Evolutionary conservation across 345 rosid genomes (phyloP).

Genomic region (Orychophragmus violaceus): DNA sequence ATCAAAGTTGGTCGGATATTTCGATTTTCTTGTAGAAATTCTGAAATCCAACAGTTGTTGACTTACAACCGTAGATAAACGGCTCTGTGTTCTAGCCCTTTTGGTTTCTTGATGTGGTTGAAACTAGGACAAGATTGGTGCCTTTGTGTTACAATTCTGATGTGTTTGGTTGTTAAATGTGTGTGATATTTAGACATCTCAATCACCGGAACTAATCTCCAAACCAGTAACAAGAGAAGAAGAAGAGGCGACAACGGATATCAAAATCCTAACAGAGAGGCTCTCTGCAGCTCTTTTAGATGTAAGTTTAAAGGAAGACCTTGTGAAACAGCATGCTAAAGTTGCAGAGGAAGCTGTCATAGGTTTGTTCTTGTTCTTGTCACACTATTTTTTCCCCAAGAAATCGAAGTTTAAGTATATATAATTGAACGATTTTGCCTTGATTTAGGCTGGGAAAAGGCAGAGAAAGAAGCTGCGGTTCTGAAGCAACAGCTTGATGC

Average conservation of each 20-base stretch:
- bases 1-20: too few species aligned
- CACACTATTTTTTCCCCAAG: neutral
- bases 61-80: too few species aligned
- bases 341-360: conserved; percentile 96
- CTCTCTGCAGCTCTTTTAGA: conserved; percentile 74
- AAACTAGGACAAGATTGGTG: too few species aligned
- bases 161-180: conserved; percentile 7
- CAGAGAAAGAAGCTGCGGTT: conserved; percentile 66
- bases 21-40: too few species aligned
- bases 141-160: neutral
- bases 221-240: conserved; percentile 42
- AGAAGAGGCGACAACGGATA: conserved; percentile 45
- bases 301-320: conserved; percentile 69
- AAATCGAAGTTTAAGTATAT: too few species aligned
- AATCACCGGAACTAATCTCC: conserved; percentile 48
- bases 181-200: conserved; percentile 34
- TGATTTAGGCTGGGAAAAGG: conserved; percentile 87
- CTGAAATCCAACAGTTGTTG: too few species aligned
- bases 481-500: conserved; percentile 69
- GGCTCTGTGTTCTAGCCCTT: too few species aligned
- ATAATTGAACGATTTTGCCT: neutral
- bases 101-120: too few species aligned
- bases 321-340: conserved; percentile 79
- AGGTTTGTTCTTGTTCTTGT: conserved; percentile 35
- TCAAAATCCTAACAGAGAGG: conserved; percentile 47